Conservation (phyloP, 2,329 filamentous ascomycete species). For the Fusarium temperatum region DNA sequence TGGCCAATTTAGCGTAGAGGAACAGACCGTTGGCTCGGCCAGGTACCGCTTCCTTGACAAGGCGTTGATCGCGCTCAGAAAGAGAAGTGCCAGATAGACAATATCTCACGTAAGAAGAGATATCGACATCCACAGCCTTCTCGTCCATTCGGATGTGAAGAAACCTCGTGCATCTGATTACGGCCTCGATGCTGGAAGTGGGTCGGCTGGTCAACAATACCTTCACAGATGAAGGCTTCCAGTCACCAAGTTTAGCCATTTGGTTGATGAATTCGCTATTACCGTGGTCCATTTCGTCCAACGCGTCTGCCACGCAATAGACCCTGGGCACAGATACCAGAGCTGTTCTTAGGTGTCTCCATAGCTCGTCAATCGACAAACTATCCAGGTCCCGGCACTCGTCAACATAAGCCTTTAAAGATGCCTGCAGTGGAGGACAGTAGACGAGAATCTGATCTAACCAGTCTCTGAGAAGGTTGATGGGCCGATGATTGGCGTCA, state of each 20-base stretch:
- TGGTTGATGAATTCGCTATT: slow-evolving; percentile 46
- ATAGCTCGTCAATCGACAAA: slow-evolving; percentile 40
- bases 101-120: slow-evolving; percentile 48
- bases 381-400: not conserved
- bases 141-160: slow-evolving; percentile 50
- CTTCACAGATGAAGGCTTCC: slow-evolving; percentile 49
- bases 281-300: slow-evolving; percentile 58
- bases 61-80: slow-evolving; percentile 17
- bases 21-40: slow-evolving; percentile 34
- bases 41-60: slow-evolving; percentile 25
- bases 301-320: slow-evolving; percentile 54
- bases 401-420: slow-evolving; percentile 31
- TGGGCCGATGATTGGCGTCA: slow-evolving; percentile 47
- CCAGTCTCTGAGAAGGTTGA: slow-evolving; percentile 48
- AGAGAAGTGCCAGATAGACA: slow-evolving; percentile 28
- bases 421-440: slow-evolving; percentile 43
- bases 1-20: slow-evolving; percentile 36
- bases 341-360: slow-evolving; percentile 43
- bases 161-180: slow-evolving; percentile 40
- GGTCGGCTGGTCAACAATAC: slow-evolving; percentile 57
- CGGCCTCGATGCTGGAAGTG: slow-evolving; percentile 42
- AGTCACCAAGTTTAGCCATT: slow-evolving; percentile 46
- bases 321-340: slow-evolving; percentile 34
- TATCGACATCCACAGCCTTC: slow-evolving; percentile 51
- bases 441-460: slow-evolving; percentile 46